Evolutionary conservation across 2,329 filamentous ascomycete genomes (phyloP).

Genomic region (Drechslerella stenobrocha): DNA sequence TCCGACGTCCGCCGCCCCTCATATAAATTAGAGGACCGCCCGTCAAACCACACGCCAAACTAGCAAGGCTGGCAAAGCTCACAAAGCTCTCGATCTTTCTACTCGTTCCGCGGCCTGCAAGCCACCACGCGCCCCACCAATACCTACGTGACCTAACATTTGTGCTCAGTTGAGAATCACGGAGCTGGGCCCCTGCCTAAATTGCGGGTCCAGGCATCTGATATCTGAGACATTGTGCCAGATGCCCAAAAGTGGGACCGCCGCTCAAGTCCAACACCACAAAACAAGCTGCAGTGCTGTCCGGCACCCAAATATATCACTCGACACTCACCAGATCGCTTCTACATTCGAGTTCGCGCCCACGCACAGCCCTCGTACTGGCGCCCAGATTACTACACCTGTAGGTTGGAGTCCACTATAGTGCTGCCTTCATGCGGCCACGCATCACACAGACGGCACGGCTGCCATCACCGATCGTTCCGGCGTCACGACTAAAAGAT

Average conservation of each 20-base stretch:
- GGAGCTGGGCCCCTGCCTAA: constrained; percentile 22
- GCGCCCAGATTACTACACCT: neutral
- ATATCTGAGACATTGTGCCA: constrained; percentile 48
- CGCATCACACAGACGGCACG: constrained; percentile 22
- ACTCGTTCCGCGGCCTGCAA: constrained; percentile 1
- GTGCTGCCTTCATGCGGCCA: constrained; percentile 12
- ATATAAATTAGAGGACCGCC: too few relatives aligned
- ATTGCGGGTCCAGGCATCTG: constrained; percentile 41
- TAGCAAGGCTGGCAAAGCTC: too few relatives aligned
- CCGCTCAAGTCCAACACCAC: neutral
- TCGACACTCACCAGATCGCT: constrained; percentile 9
- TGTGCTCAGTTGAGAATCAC: constrained; percentile 43
- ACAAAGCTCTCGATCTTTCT: neutral
- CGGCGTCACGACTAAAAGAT: constrained; percentile 27
- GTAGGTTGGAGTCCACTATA: too few relatives aligned
- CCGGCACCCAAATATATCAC: constrained; percentile 44
- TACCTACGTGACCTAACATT: constrained; percentile 21
- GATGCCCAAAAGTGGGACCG: constrained; percentile 41
- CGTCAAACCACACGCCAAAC: too few relatives aligned
- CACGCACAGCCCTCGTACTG: neutral
- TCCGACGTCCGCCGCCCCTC: too few relatives aligned
- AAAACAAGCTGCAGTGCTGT: constrained; percentile 32
- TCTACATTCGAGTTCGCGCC: neutral
- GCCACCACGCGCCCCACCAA: constrained; percentile 4
- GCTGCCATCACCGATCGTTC: constrained; percentile 42